These are phyloP conservation scores for Juncus effusus DNA, from an alignment of 176 grass and related monocot genomes.

Conservation along the genomic window DNA sequence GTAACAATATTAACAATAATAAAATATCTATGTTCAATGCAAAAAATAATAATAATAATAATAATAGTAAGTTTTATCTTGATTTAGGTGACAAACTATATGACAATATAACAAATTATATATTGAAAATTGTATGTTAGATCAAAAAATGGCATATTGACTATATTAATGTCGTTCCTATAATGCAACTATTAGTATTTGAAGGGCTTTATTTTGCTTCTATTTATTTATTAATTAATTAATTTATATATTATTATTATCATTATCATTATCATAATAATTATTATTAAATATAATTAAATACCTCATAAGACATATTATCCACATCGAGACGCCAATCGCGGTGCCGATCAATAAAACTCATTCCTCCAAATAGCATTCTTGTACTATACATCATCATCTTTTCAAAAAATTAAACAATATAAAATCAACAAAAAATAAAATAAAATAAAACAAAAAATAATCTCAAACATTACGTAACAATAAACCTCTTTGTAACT, in stretches of 20 bases:
- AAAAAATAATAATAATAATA: no score
- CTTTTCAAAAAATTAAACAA: conserved; percentile 25
- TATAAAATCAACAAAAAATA: background rate
- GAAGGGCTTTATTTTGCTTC: background rate
- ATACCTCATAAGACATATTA: conserved; percentile 91
- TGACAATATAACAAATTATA: no score
- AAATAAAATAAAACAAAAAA: conserved; percentile 1
- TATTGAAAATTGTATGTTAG: background rate
- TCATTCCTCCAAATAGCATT: conserved; percentile 62
- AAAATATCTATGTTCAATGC: no score
- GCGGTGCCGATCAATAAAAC: conserved; percentile 63
- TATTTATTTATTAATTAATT: background rate
- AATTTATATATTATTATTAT: background rate
- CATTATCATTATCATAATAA: background rate
- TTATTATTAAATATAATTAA: background rate
- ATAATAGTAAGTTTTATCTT: no score
- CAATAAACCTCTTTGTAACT: background rate
- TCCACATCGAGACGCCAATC: conserved; percentile 93
- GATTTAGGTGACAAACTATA: no score
- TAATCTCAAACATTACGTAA: background rate
- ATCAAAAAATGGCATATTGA: background rate
- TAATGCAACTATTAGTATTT: no score
- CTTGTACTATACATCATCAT: conserved; percentile 85
- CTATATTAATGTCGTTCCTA: no score
- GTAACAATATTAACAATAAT: no score